Percentiles rank a stretch among this genome's conserved stretches.
Conservation (phyloP, 257 asterid species). For the Lithospermum erythrorhizon region DNA sequence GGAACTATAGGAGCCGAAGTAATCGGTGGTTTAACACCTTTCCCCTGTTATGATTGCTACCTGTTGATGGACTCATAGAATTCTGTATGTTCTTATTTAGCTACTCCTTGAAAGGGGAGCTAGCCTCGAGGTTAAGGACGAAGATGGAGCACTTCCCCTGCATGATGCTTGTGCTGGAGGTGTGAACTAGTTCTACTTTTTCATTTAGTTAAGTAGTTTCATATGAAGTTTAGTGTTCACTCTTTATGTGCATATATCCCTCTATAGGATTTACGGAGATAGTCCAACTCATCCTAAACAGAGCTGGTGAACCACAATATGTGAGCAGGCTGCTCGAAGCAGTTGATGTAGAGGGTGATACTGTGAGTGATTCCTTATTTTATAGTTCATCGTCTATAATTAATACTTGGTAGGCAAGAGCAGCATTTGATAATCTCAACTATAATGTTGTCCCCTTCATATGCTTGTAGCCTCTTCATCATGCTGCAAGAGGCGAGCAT, state of each 20-base stretch:
- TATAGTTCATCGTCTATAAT: background rate
- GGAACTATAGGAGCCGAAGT: too few relatives aligned
- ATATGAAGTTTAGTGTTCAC: background rate
- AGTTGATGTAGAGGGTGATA: conserved; percentile 72
- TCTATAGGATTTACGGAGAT: conserved; percentile 54
- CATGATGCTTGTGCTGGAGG: conserved; percentile 97
- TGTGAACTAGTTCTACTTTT: conserved; percentile 8
- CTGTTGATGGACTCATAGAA: background rate
- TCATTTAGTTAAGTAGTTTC: background rate
- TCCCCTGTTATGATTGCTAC: background rate
- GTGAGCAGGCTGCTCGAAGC: conserved; percentile 60
- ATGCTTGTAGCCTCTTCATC: conserved; percentile 61
- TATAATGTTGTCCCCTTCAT: background rate
- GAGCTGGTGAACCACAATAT: conserved; percentile 34
- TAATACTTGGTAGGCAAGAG: background rate
- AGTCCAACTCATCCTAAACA: conserved; percentile 39
- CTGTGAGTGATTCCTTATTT: conserved; percentile 37
- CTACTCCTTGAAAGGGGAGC: conserved; percentile 71
- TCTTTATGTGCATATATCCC: background rate
- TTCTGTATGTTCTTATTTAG: conserved; percentile 20
- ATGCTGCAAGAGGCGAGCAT: conserved; percentile 84
- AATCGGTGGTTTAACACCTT: too few relatives aligned
- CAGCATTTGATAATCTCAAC: background rate
- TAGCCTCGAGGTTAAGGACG: conserved; percentile 57
- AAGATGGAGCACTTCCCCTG: conserved; percentile 69